These are phyloP conservation scores for Clarireedia hainanense DNA, from an alignment of 2,329 filamentous ascomycete genomes.

Conservation along the genomic window DNA sequence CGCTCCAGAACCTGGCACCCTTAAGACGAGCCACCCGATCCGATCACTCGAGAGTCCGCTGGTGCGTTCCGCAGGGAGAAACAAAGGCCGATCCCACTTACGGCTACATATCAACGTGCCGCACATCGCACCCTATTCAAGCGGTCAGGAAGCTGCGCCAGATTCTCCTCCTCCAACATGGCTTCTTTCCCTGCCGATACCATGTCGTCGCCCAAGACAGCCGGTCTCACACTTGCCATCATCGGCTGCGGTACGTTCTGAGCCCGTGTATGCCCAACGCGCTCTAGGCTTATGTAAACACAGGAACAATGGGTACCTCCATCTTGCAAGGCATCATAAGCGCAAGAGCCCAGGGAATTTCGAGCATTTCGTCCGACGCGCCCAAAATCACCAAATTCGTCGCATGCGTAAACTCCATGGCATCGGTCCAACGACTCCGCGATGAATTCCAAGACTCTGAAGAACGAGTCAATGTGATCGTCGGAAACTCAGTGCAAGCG, in stretches of 20 bases:
- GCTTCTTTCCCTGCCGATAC: not conserved
- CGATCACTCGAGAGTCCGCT: too few relatives aligned
- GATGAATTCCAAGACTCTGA: constrained; percentile 28
- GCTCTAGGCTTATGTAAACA: not conserved
- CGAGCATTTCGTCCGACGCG: constrained; percentile 8
- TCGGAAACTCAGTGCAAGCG: constrained; percentile 57
- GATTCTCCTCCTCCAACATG: not conserved
- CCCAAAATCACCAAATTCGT: constrained; percentile 29
- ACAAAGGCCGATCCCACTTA: too few relatives aligned
- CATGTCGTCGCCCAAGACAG: not conserved
- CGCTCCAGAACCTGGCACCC: too few relatives aligned
- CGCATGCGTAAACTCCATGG: constrained; percentile 35
- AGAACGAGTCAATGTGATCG: constrained; percentile 24
- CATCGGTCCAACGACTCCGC: constrained; percentile 30
- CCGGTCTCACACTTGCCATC: constrained; percentile 1
- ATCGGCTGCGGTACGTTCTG: not conserved
- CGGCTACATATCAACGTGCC: too few relatives aligned
- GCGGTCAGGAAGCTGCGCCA: not conserved
- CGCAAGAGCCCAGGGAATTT: constrained; percentile 11
- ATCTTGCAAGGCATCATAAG: constrained; percentile 23
- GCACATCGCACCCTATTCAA: too few relatives aligned
- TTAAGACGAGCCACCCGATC: too few relatives aligned
- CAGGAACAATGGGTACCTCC: constrained; percentile 24
- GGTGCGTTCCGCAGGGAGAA: too few relatives aligned
- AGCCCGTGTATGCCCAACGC: not conserved